Base-by-base conservation (phyloP, 2,329 filamentous ascomycete genomes). In the Lachnellula cervina region DNA sequence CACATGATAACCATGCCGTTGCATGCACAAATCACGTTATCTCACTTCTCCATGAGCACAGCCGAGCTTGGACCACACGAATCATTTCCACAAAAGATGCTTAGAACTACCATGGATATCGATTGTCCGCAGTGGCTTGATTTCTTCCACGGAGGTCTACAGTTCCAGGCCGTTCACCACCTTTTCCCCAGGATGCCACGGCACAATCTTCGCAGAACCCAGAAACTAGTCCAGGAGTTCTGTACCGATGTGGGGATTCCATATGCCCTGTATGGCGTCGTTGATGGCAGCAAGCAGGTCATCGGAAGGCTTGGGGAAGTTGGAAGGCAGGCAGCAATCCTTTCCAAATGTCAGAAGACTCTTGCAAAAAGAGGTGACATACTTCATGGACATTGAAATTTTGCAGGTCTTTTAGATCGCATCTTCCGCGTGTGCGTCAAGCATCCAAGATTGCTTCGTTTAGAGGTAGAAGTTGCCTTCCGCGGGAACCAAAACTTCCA, bases 1-100 rank as follows among this genome's bases (percentile, higher is more conserved):
- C 90, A 96, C 69, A 81, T 90, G 68, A 79, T 90, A 25, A 89
- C 89, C 6, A 88, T 89, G 71, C 87, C 90, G 2, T 76, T 96
- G 50, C 91, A 96, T 70, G 81, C 93, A 11, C 91, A 96, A 70
- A 96, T 96, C 69, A 95, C 90, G 0, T 80, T 96, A 17, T 94
- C 89, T 2, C 91, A 96, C 72, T 96, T 95, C 72, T 89, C 89
- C 62, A 96, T 96, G 91, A 93, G 89, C 64, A 96, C 91, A 0
- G 81, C 89, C 11, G 90, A 96, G 65, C 78, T 96, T 13, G 92
- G 92, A 0, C 84, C 88, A 1, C 78, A 86, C 51, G 91, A 96
- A 70, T 94, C 89, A 0, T 96, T 96, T 70, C 84, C 91, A 0
- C 90, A 96, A 72, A 89, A 87, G 71, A 94, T 95, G 87, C 78